Conservation (phyloP, 257 asterid genomes). For the Penstemon barbatus region DNA sequence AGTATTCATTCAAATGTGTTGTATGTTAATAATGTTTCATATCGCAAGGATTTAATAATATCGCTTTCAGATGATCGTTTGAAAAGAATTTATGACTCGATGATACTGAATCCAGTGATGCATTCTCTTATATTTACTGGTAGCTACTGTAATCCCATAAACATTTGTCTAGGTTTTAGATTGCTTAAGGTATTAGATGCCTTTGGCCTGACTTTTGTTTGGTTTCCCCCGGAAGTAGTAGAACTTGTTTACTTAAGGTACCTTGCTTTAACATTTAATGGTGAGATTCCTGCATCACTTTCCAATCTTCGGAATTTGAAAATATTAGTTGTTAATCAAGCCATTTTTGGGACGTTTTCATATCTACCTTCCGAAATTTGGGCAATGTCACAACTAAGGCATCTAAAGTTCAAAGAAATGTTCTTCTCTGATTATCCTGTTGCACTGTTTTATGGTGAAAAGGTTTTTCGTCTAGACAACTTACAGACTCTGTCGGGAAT, state of each 20-base stretch:
- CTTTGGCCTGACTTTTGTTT: not conserved
- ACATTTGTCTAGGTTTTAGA: conserved; percentile 12
- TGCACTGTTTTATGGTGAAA: not conserved
- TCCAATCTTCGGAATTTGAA: conserved; percentile 16
- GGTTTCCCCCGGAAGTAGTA: conserved; percentile 11
- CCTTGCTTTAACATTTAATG: conserved; percentile 7
- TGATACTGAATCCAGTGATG: not conserved
- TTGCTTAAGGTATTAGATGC: conserved; percentile 12
- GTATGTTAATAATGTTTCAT: too few species aligned
- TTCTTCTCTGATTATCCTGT: conserved; percentile 9
- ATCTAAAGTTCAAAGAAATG: not conserved
- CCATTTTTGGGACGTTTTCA: not conserved
- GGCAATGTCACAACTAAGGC: conserved; percentile 22
- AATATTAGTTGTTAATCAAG: not conserved
- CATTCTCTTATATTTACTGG: conserved; percentile 3
- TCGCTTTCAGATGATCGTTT: not conserved
- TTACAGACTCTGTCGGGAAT: conserved; percentile 5
- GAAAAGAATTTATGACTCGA: conserved; percentile 4
- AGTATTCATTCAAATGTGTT: conserved; percentile 3
- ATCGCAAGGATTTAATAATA: not conserved
- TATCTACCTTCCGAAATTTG: conserved; percentile 17
- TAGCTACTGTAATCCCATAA: not conserved
- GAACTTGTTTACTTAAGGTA: conserved; percentile 17
- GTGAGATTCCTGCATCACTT: conserved; percentile 1
- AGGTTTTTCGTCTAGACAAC: conserved; percentile 8